phyloP scores from a whole-genome alignment of 2,329 filamentous ascomycete genomes.

The Xylaria sp. region DNA sequence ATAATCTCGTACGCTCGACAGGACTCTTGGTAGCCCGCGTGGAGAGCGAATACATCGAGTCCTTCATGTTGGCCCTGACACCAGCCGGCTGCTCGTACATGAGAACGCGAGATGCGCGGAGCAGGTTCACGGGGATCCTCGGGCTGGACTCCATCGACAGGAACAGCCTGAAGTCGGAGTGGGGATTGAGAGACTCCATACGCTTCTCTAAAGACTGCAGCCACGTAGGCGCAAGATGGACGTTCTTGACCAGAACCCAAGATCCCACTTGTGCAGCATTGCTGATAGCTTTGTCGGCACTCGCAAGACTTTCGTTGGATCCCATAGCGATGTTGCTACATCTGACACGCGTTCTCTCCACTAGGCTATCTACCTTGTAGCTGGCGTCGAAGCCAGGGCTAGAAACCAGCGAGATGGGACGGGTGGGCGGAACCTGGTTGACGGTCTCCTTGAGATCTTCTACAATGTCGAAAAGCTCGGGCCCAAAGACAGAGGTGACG shows the following conservation, averaged over 20 bases:
- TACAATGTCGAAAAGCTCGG: slow-evolving; percentile 77
- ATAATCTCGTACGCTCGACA: slow-evolving; percentile 87
- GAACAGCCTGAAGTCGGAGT: slow-evolving; percentile 91
- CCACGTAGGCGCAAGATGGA: slow-evolving; percentile 94
- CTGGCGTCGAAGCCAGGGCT: slow-evolving; percentile 97
- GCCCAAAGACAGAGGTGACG: slow-evolving; percentile 81
- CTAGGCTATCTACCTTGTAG: slow-evolving; percentile 97
- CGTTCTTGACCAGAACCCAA: slow-evolving; percentile 99
- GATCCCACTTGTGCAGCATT: slow-evolving; percentile 88
- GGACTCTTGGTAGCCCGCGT: slow-evolving; percentile 77
- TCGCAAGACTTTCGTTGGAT: slow-evolving; percentile 89
- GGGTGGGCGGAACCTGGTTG: slow-evolving; percentile 77
- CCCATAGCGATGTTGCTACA: slow-evolving; percentile 99
- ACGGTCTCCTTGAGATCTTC: slow-evolving; percentile 87
- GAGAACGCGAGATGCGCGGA: slow-evolving; percentile 88
- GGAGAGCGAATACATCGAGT: slow-evolving; percentile 84
- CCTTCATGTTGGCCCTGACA: slow-evolving; percentile 97
- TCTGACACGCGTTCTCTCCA: slow-evolving; percentile 77
- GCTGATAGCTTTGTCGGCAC: slow-evolving; percentile 92
- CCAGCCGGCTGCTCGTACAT: slow-evolving; percentile 99
- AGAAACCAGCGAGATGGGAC: slow-evolving; percentile 89
- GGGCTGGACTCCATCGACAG: slow-evolving; percentile 96
- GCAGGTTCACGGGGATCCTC: slow-evolving; percentile 94
- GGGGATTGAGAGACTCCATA: slow-evolving; percentile 91
- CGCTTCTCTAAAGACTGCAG: slow-evolving; percentile 96